phyloP scores from a whole-genome alignment of 2,329 filamentous ascomycete genomes.

The Colletotrichum orbiculare region DNA sequence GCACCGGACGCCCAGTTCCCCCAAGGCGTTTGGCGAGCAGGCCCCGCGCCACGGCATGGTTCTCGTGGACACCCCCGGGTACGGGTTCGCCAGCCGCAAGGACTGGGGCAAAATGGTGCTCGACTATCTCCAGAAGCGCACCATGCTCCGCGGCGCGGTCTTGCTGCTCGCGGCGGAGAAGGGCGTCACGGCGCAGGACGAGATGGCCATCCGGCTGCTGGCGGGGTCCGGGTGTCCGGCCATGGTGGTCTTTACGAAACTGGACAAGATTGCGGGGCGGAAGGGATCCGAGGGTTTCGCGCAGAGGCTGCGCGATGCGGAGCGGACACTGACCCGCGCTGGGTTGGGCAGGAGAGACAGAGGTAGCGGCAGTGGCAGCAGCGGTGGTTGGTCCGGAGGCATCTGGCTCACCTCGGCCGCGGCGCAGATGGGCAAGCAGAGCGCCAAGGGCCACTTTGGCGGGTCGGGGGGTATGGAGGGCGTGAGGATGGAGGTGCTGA shows the following conservation, averaged over 20 bases:
- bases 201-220: constrained; percentile 59
- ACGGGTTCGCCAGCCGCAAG: constrained; percentile 57
- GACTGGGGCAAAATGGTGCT: constrained; percentile 65
- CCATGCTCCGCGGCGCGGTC: constrained; percentile 62
- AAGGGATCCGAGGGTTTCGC: constrained; percentile 39
- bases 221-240: constrained; percentile 57
- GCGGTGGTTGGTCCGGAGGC: constrained; percentile 45
- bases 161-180: constrained; percentile 65
- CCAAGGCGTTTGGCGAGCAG: constrained; percentile 43
- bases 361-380: neutral
- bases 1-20: constrained; percentile 41
- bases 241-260: constrained; percentile 66
- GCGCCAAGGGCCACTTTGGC: constrained; percentile 39
- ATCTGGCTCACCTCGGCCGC: constrained; percentile 45
- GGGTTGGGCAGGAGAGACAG: constrained; percentile 13
- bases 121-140: constrained; percentile 60
- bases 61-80: constrained; percentile 64
- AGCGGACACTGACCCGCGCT: constrained; percentile 17
- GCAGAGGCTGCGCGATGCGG: constrained; percentile 28
- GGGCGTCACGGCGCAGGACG: constrained; percentile 60
- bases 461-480: constrained; percentile 53
- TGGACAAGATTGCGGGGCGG: constrained; percentile 57
- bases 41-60: constrained; percentile 59
- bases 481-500: constrained; percentile 51
- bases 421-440: constrained; percentile 48